Percentiles rank a stretch among this genome's conserved stretches.
These are phyloP conservation scores for Ilyonectria sp. DNA, from an alignment of 2,329 filamentous ascomycete genomes.

Conservation along the genomic window DNA sequence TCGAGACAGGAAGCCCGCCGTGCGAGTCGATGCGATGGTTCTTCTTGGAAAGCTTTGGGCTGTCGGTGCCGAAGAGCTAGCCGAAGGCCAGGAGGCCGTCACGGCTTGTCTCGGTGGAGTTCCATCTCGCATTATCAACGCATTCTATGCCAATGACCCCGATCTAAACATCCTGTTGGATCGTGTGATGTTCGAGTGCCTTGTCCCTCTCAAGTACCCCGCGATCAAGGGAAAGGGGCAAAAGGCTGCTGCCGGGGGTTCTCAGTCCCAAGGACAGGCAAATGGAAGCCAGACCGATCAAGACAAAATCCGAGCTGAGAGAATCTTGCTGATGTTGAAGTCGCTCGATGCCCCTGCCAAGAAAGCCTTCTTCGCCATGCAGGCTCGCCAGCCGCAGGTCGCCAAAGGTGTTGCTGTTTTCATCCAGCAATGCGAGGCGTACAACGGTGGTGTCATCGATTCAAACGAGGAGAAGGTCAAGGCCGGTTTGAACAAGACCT, in stretches of 20 bases:
- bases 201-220: slow-evolving; percentile 92
- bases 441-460: slow-evolving; percentile 88
- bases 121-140: slow-evolving; percentile 87
- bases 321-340: slow-evolving; percentile 86
- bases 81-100: slow-evolving; percentile 84
- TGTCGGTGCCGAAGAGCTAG: slow-evolving; percentile 90
- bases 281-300: slow-evolving; percentile 70
- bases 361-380: slow-evolving; percentile 90
- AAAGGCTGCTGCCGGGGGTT: slow-evolving; percentile 73
- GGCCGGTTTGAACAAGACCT: slow-evolving; percentile 78
- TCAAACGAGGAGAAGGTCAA: slow-evolving; percentile 80
- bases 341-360: slow-evolving; percentile 84
- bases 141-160: slow-evolving; percentile 89
- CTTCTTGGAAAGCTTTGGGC: slow-evolving; percentile 91
- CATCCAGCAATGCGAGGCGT: slow-evolving; percentile 87
- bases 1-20: slow-evolving; percentile 85
- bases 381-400: slow-evolving; percentile 82
- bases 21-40: slow-evolving; percentile 90
- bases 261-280: slow-evolving; percentile 63
- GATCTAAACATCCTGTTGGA: slow-evolving; percentile 90
- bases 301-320: slow-evolving; percentile 85
- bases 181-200: slow-evolving; percentile 86
- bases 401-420: slow-evolving; percentile 83
- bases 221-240: slow-evolving; percentile 71
- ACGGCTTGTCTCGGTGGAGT: slow-evolving; percentile 83